Evolutionary conservation across 1,284 basidiomycete genomes (phyloP).

Genomic region (Psilocybe mexicana): DNA sequence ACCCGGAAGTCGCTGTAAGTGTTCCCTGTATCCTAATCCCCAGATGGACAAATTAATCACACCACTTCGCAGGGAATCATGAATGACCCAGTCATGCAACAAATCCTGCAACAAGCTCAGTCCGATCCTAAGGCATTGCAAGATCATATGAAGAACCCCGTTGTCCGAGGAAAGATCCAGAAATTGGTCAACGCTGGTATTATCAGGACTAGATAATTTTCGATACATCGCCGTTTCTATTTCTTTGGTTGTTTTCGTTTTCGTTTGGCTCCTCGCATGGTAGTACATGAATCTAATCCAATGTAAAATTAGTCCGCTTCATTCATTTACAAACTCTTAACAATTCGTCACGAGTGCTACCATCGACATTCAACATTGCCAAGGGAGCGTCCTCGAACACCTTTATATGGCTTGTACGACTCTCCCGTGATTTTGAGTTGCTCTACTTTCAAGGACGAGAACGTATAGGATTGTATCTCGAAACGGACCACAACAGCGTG

Average conservation of each 20-base stretch:
- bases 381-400: conserved; percentile 61
- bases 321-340: not conserved
- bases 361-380: conserved; percentile 78
- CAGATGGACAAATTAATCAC: not conserved
- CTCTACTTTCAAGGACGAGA: conserved; percentile 82
- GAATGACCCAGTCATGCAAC: conserved; percentile 88
- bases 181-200: conserved; percentile 95
- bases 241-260: not conserved
- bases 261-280: conserved; percentile 6
- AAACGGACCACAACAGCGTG: conserved; percentile 75
- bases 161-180: conserved; percentile 82
- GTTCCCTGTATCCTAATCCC: not conserved
- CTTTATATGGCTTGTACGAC: conserved; percentile 86
- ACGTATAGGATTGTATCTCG: conserved; percentile 71
- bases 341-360: conserved; percentile 34
- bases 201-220: conserved; percentile 68
- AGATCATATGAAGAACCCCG: conserved; percentile 97
- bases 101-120: conserved; percentile 95
- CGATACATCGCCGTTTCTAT: not conserved
- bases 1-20: conserved; percentile 91
- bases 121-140: conserved; percentile 86
- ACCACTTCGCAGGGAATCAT: conserved; percentile 63
- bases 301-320: conserved; percentile 18
- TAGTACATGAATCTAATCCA: conserved; percentile 15
- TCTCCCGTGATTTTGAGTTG: conserved; percentile 83